Percentiles rank a stretch among this genome's conserved stretches.
Conservation (phyloP, 352 stramenopile genomes). For the Phytophthora agathidicida region DNA sequence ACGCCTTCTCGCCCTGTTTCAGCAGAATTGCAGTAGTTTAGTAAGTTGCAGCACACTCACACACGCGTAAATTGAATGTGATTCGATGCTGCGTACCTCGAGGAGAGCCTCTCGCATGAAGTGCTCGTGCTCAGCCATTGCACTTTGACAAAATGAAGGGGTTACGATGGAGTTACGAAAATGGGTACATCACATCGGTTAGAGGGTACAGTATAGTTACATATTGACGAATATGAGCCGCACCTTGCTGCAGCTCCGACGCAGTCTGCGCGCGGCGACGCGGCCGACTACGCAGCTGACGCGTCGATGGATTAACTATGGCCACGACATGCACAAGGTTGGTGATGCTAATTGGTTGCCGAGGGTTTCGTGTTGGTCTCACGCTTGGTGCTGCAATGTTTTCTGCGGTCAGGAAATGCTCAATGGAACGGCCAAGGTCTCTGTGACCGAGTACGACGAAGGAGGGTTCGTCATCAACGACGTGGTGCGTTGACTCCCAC, state of each 20-base stretch:
- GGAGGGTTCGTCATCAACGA: conserved; percentile 87
- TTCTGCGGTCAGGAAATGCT: conserved; percentile 75
- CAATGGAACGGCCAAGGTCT: conserved; percentile 77
- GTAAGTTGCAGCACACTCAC: background rate
- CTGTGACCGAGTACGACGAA: conserved; percentile 86
- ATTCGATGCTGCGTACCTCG: conserved; percentile 44
- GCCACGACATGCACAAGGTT: conserved; percentile 85
- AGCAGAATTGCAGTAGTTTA: conserved; percentile 1
- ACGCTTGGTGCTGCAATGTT: background rate
- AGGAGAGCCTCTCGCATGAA: conserved; percentile 80
- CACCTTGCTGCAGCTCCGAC: conserved; percentile 36
- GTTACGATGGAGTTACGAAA: conserved; percentile 22
- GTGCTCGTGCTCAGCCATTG: conserved; percentile 43
- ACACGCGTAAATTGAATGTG: background rate
- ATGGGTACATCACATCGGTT: conserved; percentile 5
- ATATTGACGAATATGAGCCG: conserved; percentile 27
- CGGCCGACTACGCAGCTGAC: conserved; percentile 21
- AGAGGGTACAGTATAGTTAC: background rate
- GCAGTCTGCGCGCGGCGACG: conserved; percentile 19
- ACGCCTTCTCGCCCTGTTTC: conserved; percentile 74
- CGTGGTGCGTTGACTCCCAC: conserved; percentile 40
- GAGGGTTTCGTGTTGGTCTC: background rate
- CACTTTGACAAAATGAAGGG: background rate
- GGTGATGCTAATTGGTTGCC: background rate
- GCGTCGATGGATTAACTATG: conserved; percentile 77